Conservation (phyloP, 306 rosid genomes). For the Gastrolobium villosum region DNA sequence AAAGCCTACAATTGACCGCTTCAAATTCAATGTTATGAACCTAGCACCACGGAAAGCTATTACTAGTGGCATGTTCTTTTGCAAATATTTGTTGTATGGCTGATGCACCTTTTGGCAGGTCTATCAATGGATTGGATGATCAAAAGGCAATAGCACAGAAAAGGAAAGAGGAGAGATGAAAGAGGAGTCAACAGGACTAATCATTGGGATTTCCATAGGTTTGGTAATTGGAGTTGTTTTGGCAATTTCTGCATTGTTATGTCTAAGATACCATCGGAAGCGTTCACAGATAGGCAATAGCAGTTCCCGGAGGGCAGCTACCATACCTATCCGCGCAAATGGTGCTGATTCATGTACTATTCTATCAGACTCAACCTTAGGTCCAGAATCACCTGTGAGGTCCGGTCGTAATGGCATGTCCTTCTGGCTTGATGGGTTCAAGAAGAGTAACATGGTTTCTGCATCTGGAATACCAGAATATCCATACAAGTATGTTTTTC, state of each 20-base stretch:
- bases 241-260: conserved; percentile 83
- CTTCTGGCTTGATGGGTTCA: conserved; percentile 89
- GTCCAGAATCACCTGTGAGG: conserved; percentile 96
- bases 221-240: conserved; percentile 90
- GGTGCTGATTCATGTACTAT: conserved; percentile 86
- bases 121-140: conserved; percentile 62
- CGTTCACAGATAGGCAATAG: conserved; percentile 95
- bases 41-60: conserved; percentile 21
- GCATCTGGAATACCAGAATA: conserved; percentile 96
- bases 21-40: conserved; percentile 41
- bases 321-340: conserved; percentile 86
- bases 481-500: conserved; percentile 81
- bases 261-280: conserved; percentile 84
- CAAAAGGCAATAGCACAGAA: conserved; percentile 52
- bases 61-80: conserved; percentile 25
- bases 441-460: conserved; percentile 75
- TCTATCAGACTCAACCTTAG: conserved; percentile 89
- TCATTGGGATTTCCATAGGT: conserved; percentile 92
- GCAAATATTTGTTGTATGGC: conserved; percentile 13
- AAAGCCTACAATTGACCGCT: conserved; percentile 52
- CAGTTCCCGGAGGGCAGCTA: conserved; percentile 90
- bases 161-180: conserved; percentile 66
- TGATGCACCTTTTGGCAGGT: conserved; percentile 58
- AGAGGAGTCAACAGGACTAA: conserved; percentile 85
- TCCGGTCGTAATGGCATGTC: conserved; percentile 68